phyloP scores from a whole-genome alignment of 371 early-diverging fungal genomes.

The Syncephalastrum racemosum region DNA sequence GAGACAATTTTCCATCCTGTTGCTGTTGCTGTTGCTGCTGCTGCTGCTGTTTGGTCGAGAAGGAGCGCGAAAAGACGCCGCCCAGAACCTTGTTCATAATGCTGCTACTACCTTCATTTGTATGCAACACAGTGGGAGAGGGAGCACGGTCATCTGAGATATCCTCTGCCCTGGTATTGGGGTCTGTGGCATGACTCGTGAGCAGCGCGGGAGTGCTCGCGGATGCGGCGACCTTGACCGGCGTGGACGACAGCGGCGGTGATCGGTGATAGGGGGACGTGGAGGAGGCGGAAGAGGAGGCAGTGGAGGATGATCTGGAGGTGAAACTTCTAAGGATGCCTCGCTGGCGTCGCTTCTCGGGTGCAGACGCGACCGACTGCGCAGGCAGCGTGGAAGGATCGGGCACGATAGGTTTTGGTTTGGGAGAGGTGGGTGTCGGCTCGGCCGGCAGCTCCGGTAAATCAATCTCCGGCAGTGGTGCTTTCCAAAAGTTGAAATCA shows the following conservation, averaged over 20 bases:
- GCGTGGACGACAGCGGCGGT: no score
- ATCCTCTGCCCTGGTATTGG: no score
- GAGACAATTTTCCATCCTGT: background rate
- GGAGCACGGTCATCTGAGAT: no score
- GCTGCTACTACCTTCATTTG: background rate
- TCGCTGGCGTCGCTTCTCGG: constrained; percentile 17
- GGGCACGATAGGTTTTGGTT: constrained; percentile 24
- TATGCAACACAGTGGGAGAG: no score
- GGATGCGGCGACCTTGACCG: constrained; percentile 9
- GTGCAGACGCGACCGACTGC: constrained; percentile 14
- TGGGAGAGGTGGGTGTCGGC: constrained; percentile 23
- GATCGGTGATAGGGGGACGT: background rate
- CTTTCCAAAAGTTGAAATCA: constrained; percentile 85
- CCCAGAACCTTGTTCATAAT: constrained; percentile 6
- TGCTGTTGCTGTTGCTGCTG: background rate
- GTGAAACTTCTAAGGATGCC: constrained; percentile 40
- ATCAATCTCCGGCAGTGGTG: constrained; percentile 48
- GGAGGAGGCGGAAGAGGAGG: constrained; percentile 4
- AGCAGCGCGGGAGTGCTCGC: constrained; percentile 17
- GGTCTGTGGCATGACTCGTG: no score
- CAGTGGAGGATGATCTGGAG: constrained; percentile 13
- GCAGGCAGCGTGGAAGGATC: constrained; percentile 29
- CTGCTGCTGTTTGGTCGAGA: no score
- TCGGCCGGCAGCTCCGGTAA: constrained; percentile 31
- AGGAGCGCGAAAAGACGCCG: background rate